phyloP scores from a whole-genome alignment of 2,329 filamentous ascomycete genomes.

The Xylariaceae sp. region DNA sequence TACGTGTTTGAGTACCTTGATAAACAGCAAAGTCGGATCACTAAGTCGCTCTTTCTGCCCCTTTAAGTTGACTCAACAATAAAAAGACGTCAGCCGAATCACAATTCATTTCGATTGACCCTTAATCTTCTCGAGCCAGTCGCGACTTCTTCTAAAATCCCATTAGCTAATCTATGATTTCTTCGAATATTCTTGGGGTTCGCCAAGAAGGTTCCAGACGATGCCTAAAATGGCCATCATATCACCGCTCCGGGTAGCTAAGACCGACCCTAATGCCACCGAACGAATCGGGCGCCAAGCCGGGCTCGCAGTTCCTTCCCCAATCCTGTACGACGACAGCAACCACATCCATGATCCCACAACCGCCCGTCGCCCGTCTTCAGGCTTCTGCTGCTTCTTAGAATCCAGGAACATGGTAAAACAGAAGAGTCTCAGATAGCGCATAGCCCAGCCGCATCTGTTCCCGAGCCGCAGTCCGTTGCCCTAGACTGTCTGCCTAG shows the following conservation, averaged over 20 bases:
- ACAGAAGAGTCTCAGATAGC: neutral
- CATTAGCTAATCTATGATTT: no score
- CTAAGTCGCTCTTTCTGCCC: no score
- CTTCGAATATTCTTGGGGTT: no score
- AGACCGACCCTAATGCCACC: constrained; percentile 9
- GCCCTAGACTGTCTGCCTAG: neutral
- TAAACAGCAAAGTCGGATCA: no score
- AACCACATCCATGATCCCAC: neutral
- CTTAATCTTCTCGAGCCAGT: no score
- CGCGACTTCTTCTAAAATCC: no score
- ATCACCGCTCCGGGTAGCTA: neutral
- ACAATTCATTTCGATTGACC: no score
- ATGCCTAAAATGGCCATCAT: neutral
- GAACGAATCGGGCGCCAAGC: constrained; percentile 16
- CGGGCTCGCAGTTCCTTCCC: constrained; percentile 5
- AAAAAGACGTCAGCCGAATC: no score
- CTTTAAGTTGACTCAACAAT: no score
- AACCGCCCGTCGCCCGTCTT: neutral
- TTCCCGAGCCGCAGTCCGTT: neutral
- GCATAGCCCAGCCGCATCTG: neutral
- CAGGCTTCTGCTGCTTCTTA: neutral
- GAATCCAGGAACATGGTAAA: neutral
- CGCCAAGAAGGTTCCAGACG: neutral
- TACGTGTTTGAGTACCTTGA: no score
- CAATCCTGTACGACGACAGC: constrained; percentile 7